Percentiles rank a stretch among this genome's conserved stretches.
Conservation (phyloP, 495 filamentous ascomycete genomes). For the Hypoxylon fragiforme region DNA sequence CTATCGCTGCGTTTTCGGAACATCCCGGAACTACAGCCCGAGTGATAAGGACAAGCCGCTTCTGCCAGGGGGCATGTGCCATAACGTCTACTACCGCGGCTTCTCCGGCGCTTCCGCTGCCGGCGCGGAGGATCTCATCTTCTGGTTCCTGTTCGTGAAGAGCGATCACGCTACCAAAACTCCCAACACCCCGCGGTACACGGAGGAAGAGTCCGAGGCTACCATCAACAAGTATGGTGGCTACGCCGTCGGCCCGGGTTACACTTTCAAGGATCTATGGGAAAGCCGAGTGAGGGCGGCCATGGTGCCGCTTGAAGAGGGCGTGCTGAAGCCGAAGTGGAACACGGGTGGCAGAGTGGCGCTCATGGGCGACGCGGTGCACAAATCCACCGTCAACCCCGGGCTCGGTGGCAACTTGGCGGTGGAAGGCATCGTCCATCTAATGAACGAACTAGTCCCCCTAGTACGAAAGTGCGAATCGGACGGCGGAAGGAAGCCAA, state of each 20-base stretch:
- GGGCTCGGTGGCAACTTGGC: conserved; percentile 32
- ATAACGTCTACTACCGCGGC: conserved; percentile 23
- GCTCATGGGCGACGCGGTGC: conserved; percentile 29
- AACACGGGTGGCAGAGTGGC: conserved; percentile 32
- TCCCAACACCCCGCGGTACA: conserved; percentile 20
- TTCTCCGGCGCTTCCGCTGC: conserved; percentile 24
- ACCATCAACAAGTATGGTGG: conserved; percentile 30
- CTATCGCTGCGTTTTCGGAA: conserved; percentile 32
- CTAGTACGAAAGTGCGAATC: conserved; percentile 2
- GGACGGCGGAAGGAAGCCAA: conserved; percentile 2
- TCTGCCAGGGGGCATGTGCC: conserved; percentile 13
- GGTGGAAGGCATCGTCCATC: conserved; percentile 30
- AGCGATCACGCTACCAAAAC: conserved; percentile 15
- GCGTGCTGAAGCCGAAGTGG: conserved; percentile 26
- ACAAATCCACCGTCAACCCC: conserved; percentile 32
- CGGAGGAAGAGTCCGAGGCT: conserved; percentile 14
- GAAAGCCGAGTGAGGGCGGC: conserved; percentile 13
- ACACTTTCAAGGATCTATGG: conserved; percentile 34
- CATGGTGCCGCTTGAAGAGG: conserved; percentile 35
- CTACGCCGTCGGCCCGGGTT: conserved; percentile 14
- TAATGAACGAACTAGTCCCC: conserved; percentile 26
- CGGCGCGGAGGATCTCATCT: conserved; percentile 22
- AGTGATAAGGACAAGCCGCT: background rate
- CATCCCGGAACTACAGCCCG: conserved; percentile 10
- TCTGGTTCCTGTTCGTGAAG: conserved; percentile 39